Evolutionary conservation across 2,329 filamentous ascomycete genomes (phyloP).

Genomic region (Zelopaecilomyces penicillatus): DNA sequence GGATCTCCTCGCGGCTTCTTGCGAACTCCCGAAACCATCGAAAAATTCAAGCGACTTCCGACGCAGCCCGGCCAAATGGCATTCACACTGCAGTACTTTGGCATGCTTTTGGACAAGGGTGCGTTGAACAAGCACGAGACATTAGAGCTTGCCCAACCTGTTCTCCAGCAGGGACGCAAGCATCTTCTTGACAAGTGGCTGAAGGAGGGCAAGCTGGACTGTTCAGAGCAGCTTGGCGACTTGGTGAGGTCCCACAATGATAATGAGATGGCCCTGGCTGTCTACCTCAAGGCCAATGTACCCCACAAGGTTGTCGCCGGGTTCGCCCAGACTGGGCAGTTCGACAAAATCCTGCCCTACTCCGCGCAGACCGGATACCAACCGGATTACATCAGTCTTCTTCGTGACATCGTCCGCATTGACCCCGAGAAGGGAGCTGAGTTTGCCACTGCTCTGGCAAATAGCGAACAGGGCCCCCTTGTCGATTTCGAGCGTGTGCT

Average conservation of each 20-base stretch:
- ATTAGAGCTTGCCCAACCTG: conserved; percentile 84
- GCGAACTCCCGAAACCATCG: conserved; percentile 88
- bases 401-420: conserved; percentile 85
- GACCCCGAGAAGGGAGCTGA: conserved; percentile 92
- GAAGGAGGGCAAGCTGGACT: conserved; percentile 89
- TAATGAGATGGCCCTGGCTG: conserved; percentile 66
- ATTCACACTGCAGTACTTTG: conserved; percentile 93
- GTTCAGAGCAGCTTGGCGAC: conserved; percentile 93
- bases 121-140: conserved; percentile 88
- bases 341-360: conserved; percentile 94
- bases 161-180: conserved; percentile 88
- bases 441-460: conserved; percentile 86
- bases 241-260: conserved; percentile 85
- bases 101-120: conserved; percentile 93
- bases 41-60: conserved; percentile 84
- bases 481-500: conserved; percentile 92
- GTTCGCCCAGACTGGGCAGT: conserved; percentile 91
- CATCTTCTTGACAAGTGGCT: conserved; percentile 98
- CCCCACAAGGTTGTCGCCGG: conserved; percentile 92
- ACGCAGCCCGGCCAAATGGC: conserved; percentile 80
- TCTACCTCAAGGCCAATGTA: conserved; percentile 86
- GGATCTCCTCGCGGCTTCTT: conserved; percentile 95
- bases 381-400: conserved; percentile 87
- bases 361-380: conserved; percentile 76
- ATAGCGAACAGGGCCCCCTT: conserved; percentile 76